Conservation (phyloP, 208 protist genomes). For the Angomonas deanei region DNA sequence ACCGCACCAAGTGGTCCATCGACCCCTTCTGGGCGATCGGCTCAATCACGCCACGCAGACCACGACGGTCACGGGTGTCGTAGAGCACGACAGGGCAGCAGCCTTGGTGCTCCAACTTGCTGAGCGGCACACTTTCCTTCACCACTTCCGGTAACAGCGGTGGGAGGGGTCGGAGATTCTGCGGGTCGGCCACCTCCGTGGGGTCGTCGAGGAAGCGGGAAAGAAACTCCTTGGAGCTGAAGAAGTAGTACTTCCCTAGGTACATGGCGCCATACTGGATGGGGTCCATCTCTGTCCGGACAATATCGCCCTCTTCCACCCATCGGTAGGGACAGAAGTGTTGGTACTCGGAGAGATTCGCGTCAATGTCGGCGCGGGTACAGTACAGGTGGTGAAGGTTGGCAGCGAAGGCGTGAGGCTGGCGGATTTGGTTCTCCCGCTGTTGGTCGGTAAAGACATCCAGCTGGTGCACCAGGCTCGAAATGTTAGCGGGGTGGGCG, state of each 20-base stretch:
- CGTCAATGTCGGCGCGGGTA: conserved; percentile 20
- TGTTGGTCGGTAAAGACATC: conserved; percentile 34
- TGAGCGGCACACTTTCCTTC: not conserved
- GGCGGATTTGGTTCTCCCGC: conserved; percentile 27
- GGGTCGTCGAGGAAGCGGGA: conserved; percentile 61
- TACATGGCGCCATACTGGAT: conserved; percentile 34
- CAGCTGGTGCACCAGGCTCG: conserved; percentile 42
- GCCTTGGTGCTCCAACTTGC: conserved; percentile 50
- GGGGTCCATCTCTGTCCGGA: conserved; percentile 8
- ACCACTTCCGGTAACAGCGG: conserved; percentile 29
- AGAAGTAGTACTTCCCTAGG: conserved; percentile 73
- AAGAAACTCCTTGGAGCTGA: conserved; percentile 49
- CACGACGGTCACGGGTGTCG: conserved; percentile 71
- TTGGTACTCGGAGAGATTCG: conserved; percentile 53
- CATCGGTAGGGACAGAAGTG: conserved; percentile 84
- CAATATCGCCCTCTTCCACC: conserved; percentile 50
- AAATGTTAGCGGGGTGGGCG: conserved; percentile 39
- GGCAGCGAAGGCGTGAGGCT: conserved; percentile 44
- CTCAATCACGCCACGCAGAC: conserved; percentile 73
- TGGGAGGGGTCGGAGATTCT: conserved; percentile 45
- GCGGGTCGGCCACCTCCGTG: conserved; percentile 36
- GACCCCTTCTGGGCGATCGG: conserved; percentile 63
- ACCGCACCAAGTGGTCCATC: conserved; percentile 56
- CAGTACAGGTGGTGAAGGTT: conserved; percentile 42
- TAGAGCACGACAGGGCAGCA: conserved; percentile 90